Percentiles rank a stretch among this genome's conserved stretches.
Evolutionary conservation across 495 filamentous ascomycete species (phyloP).

Genomic region (Hyaloscypha variabilis): DNA sequence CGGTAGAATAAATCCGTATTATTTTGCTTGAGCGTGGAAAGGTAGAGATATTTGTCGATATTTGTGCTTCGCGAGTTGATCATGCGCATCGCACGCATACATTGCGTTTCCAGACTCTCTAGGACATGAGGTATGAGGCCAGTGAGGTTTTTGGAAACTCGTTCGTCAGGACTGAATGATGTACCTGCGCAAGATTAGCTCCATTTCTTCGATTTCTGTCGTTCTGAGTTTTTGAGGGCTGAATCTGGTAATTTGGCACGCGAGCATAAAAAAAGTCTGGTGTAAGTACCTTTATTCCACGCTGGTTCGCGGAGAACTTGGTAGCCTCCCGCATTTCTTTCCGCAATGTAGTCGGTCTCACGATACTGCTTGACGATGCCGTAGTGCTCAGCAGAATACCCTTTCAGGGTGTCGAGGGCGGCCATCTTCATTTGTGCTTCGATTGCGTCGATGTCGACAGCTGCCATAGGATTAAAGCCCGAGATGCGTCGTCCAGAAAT

Average conservation of each 20-base stretch:
- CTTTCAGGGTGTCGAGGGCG: constrained; percentile 51
- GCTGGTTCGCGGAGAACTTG: constrained; percentile 57
- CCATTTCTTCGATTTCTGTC: not conserved
- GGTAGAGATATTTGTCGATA: constrained; percentile 95
- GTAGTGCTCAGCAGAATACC: constrained; percentile 54
- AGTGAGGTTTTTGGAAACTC: constrained; percentile 57
- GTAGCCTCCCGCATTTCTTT: constrained; percentile 52
- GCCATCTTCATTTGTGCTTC: constrained; percentile 57
- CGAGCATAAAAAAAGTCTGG: not conserved
- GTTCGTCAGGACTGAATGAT: constrained; percentile 58
- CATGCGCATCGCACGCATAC: constrained; percentile 58
- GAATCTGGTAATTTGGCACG: not conserved
- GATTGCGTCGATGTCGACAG: constrained; percentile 53
- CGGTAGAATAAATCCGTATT: constrained; percentile 96
- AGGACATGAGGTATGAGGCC: constrained; percentile 60
- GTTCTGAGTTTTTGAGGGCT: constrained; percentile 13
- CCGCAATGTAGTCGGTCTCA: constrained; percentile 49
- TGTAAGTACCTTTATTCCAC: constrained; percentile 57
- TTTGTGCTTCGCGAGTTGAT: constrained; percentile 75
- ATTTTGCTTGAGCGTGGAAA: constrained; percentile 82
- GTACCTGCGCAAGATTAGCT: constrained; percentile 40
- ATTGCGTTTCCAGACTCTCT: constrained; percentile 54
- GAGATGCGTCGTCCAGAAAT: constrained; percentile 51
- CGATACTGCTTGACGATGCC: constrained; percentile 52
- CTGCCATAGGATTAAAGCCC: constrained; percentile 54